Conservation (phyloP, 1,284 basidiomycete species). For the Ceratobasidium sp. region DNA sequence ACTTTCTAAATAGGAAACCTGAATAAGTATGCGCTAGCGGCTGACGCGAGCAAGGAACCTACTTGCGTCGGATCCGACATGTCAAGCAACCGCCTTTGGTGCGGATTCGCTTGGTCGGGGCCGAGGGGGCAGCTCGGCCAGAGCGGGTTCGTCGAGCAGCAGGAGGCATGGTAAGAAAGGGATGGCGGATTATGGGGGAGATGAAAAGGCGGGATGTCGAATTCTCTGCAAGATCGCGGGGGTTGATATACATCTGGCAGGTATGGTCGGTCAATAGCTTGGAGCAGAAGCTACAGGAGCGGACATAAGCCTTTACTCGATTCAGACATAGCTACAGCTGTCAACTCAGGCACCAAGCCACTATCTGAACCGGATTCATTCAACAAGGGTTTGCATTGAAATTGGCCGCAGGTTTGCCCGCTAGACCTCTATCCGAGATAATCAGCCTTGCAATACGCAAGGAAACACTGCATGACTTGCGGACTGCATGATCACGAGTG, state of each 20-base stretch:
- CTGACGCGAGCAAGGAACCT: slow-evolving; percentile 5
- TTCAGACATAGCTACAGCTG: slow-evolving; percentile 12
- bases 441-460: too few species aligned
- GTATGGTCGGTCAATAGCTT: slow-evolving; percentile 10
- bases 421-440: too few species aligned
- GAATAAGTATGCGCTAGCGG: background rate
- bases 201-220: slow-evolving; percentile 6
- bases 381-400: slow-evolving; percentile 30
- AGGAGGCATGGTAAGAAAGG: slow-evolving; percentile 2
- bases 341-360: slow-evolving; percentile 5
- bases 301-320: background rate
- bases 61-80: slow-evolving; percentile 42
- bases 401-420: too few species aligned
- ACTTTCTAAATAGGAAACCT: slow-evolving; percentile 21
- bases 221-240: background rate
- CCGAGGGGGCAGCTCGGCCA: slow-evolving; percentile 7
- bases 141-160: slow-evolving; percentile 8
- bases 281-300: background rate
- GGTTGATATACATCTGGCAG: background rate
- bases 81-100: slow-evolving; percentile 42
- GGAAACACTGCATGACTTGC: too few species aligned
- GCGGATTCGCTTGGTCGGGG: slow-evolving; percentile 28
- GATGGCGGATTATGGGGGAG: slow-evolving; percentile 17
- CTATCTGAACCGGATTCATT: background rate
- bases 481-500: too few species aligned